Conservation (phyloP, 441 rosid species). For the Pelargonium myrrhifolium region DNA sequence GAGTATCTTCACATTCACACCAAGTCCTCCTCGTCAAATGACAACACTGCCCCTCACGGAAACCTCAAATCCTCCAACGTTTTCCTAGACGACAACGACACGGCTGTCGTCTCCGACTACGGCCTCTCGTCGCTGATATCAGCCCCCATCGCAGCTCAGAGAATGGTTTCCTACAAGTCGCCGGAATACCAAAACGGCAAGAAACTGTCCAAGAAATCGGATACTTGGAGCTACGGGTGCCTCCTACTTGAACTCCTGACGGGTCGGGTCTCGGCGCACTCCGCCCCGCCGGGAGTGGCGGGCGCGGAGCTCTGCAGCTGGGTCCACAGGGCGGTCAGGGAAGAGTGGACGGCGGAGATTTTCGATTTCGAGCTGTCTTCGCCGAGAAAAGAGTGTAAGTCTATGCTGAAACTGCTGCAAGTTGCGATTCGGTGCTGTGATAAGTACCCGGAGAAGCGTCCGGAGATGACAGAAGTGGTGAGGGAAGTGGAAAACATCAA, state of each 20-base stretch:
- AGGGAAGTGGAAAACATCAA: conserved; percentile 37
- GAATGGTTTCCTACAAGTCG: conserved; percentile 36
- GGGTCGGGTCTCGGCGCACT: conserved; percentile 26
- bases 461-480: conserved; percentile 42
- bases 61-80: conserved; percentile 52
- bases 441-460: conserved; percentile 41
- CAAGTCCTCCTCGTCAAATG: too few relatives aligned
- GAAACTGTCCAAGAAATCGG: conserved; percentile 36
- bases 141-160: conserved; percentile 32
- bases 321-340: conserved; percentile 56
- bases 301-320: conserved; percentile 47
- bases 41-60: conserved; percentile 34
- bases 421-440: conserved; percentile 44
- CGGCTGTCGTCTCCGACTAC: conserved; percentile 40
- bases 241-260: conserved; percentile 45
- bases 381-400: conserved; percentile 26
- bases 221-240: conserved; percentile 50
- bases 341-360: conserved; percentile 66
- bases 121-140: conserved; percentile 38
- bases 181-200: conserved; percentile 37
- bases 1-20: conserved; percentile 40
- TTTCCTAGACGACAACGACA: conserved; percentile 34
- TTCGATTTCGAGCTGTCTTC: conserved; percentile 42
- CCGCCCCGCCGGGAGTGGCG: conserved; percentile 43
- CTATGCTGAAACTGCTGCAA: conserved; percentile 44